Base-by-base conservation (phyloP, 805 yeast species). In the Suhomyces xylopsoci region DNA sequence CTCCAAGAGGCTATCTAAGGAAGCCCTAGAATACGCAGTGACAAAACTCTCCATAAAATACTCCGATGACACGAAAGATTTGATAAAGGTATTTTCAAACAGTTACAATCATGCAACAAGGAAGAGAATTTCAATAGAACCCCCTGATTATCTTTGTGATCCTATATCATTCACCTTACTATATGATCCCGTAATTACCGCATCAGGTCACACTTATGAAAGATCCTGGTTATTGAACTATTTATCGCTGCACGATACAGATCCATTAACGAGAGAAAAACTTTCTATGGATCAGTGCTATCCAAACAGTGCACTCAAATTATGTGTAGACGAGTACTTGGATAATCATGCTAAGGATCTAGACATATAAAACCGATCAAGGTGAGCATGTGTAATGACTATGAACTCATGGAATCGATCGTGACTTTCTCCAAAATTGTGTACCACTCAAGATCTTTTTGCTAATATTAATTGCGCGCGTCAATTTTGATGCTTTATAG, bases 181-280 rank as follows among this genome's bases (percentile, higher is more conserved):
- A 54, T 56, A 55, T 43, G 79, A 77, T 36, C 81, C 81, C 0
- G 81, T 77, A 5, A 62, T 77, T n/a, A 67, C 76, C 5, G 76
- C 76, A 8, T 65, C 76, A 14, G 81, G 81, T 3, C 70, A 70
- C 22, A 64, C 79, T 0, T 77, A 71, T 52, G 81, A 77, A 53
- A 65, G 69, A 47, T 55, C 76, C 2, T 66, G 70, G 64, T 58
- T 71, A 40, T 54, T 72, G 40, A 67, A 69, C 51, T 76, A 75
- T 60, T 57, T 77, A 51, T 52, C 51, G 6, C 64, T 62, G 50
- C 65, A 59, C 42, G 70, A 63, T 14, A 65, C 61, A 32, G 81
- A 77, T 56, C 81, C 81, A 9, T 59, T 77, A 41, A 70, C 79
- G 0, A 62, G 79, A 25, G 51, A 45, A 24, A 55, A 52, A 20